phyloP scores from a whole-genome alignment of 225 moss, liverwort and hornwort genomes.

The Straminergon stramineum region DNA sequence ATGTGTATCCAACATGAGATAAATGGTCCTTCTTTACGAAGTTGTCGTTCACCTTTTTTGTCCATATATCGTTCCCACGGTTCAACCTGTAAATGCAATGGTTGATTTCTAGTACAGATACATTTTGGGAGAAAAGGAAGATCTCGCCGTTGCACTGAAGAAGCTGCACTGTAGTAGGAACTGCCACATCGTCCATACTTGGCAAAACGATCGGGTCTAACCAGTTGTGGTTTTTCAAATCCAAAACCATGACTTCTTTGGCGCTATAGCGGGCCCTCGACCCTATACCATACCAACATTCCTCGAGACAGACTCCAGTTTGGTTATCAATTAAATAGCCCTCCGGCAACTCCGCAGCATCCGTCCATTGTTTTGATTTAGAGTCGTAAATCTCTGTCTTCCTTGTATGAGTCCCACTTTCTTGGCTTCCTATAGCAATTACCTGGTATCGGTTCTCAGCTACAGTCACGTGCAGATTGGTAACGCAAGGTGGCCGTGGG shows the following conservation, averaged over 20 bases:
- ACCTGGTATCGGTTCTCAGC: not conserved
- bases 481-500: not conserved
- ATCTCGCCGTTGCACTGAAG: not conserved
- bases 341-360: not conserved
- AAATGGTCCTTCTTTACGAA: not conserved
- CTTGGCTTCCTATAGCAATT: not conserved
- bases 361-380: not conserved
- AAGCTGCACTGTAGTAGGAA: not conserved
- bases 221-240: not conserved
- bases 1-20: not conserved
- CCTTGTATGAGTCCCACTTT: not conserved
- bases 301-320: not conserved
- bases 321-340: not conserved
- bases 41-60: not conserved
- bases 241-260: not conserved
- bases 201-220: not conserved
- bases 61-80: not conserved
- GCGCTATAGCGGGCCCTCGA: not conserved
- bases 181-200: not conserved
- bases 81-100: not conserved
- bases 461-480: not conserved
- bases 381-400: not conserved
- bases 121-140: not conserved
- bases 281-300: not conserved
- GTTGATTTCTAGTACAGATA: not conserved